Base-by-base conservation (phyloP, 208 protist species). In the Entamoeba dispar region DNA sequence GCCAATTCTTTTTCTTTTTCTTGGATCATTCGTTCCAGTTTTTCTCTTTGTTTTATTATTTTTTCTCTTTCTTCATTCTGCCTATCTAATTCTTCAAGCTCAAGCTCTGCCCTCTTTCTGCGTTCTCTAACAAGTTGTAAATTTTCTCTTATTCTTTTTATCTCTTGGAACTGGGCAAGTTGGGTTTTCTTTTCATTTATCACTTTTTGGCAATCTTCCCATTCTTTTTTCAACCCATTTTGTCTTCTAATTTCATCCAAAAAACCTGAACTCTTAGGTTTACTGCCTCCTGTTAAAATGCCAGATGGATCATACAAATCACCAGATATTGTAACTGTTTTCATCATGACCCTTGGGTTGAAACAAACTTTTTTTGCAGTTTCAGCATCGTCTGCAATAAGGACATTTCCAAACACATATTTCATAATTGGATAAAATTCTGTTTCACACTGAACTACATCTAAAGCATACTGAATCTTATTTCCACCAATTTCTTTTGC, bases 251-350 rank as follows among this genome's bases (percentile, higher is more conserved):
- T 91, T n/a, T 49, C 49, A 17, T 22, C 49, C 49, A 91, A 93
- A 86, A 94, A 50, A 3, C 31, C 49, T 15, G 31, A 38, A 31
- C 50, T 57, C 10, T 57, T 57, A 12, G 31, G 8, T 22, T 34
- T 22, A 14, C 86, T 52, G 22, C 94, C 93, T 22, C 95, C 95
- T 10, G 98, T 99, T 38, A 99, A 96, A 31, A 98, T 97, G 50
- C 99, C 99, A 31, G 94, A 94, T 17, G 99, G 98, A 95, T 99
- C 97, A 92, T 97, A 99, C 43, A 98, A 95, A 92, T 99, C 98
- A 50, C 99, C 99, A 3, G 99, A 97, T 7, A 99, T 93, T 4
- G 98, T 99, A n/a, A 99, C 98, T 22, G 97, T 96, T 91, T 92
- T 92, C 4, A 94, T 86, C 15, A 43, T 55, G 15, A 38, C 86